phyloP scores from a whole-genome alignment of 257 asterid species.

The Solanum bulbocastanum region DNA sequence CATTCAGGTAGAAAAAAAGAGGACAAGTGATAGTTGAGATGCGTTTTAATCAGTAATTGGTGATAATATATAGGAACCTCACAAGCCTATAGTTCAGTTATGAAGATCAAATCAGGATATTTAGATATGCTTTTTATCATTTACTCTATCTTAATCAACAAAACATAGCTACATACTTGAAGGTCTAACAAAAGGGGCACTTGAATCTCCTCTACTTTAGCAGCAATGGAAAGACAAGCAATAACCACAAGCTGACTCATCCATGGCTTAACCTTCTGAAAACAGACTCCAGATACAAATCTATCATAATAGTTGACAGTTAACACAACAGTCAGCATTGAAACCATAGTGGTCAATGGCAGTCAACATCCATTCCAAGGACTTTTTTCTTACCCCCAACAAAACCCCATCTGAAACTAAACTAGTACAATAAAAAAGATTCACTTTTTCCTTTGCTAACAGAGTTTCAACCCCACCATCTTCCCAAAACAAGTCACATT shows the following conservation, averaged over 20 bases:
- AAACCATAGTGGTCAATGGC: slow-evolving; percentile 50
- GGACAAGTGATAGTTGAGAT: too few species aligned
- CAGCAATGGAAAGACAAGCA: slow-evolving; percentile 86
- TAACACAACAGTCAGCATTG: slow-evolving; percentile 50
- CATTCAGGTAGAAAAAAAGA: too few species aligned
- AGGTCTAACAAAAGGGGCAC: slow-evolving; percentile 66
- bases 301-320: slow-evolving; percentile 62
- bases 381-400: slow-evolving; percentile 35
- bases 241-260: slow-evolving; percentile 75
- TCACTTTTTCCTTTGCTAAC: slow-evolving; percentile 43
- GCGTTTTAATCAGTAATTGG: too few species aligned
- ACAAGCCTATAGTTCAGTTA: too few species aligned
- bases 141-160: neutral
- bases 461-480: slow-evolving; percentile 56
- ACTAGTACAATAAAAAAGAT: slow-evolving; percentile 7
- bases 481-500: slow-evolving; percentile 76
- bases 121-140: too few species aligned
- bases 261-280: slow-evolving; percentile 83
- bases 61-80: too few species aligned
- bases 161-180: slow-evolving; percentile 37
- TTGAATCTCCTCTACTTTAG: slow-evolving; percentile 83
- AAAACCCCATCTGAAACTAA: slow-evolving; percentile 32
- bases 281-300: slow-evolving; percentile 35
- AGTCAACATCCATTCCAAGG: slow-evolving; percentile 56
- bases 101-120: too few species aligned